Percentiles rank a stretch among this genome's conserved stretches.
Evolutionary conservation across 108 stramenopile genomes (phyloP).

Genomic region (Nitzschia sp.): DNA sequence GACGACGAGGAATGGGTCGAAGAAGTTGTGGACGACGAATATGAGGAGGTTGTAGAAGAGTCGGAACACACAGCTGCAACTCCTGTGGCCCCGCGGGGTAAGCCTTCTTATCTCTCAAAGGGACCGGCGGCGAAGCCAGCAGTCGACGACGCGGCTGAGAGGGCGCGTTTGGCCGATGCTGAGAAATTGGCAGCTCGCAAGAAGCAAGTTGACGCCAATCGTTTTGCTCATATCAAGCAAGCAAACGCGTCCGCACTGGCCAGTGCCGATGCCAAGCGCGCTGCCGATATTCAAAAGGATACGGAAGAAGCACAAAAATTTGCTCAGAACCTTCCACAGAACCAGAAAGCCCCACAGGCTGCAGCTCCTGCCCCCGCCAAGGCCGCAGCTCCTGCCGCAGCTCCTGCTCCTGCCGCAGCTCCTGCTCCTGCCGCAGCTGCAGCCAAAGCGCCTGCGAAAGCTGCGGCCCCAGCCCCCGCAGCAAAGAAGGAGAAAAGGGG

Average conservation of each 20-base stretch:
- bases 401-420: neutral
- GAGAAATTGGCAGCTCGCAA: slow-evolving; percentile 32
- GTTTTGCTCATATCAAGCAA: slow-evolving; percentile 35
- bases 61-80: neutral
- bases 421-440: slow-evolving; percentile 2
- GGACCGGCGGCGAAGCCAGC: slow-evolving; percentile 3
- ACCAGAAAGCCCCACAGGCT: neutral
- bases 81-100: neutral
- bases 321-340: slow-evolving; percentile 16
- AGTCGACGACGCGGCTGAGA: slow-evolving; percentile 14
- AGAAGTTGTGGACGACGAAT: slow-evolving; percentile 12
- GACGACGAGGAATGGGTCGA: slow-evolving; percentile 1
- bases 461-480: neutral
- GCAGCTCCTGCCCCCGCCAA: neutral
- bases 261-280: slow-evolving; percentile 15
- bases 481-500: slow-evolving; percentile 4
- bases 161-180: slow-evolving; percentile 24
- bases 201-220: slow-evolving; percentile 26
- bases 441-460: neutral
- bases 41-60: slow-evolving; percentile 4
- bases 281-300: slow-evolving; percentile 22
- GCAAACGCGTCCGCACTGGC: slow-evolving; percentile 17
- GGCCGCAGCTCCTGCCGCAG: neutral
- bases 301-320: slow-evolving; percentile 12
- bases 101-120: slow-evolving; percentile 5